These are phyloP conservation scores for Vigna radiata DNA, from an alignment of 306 rosid species.

Conservation along the genomic window DNA sequence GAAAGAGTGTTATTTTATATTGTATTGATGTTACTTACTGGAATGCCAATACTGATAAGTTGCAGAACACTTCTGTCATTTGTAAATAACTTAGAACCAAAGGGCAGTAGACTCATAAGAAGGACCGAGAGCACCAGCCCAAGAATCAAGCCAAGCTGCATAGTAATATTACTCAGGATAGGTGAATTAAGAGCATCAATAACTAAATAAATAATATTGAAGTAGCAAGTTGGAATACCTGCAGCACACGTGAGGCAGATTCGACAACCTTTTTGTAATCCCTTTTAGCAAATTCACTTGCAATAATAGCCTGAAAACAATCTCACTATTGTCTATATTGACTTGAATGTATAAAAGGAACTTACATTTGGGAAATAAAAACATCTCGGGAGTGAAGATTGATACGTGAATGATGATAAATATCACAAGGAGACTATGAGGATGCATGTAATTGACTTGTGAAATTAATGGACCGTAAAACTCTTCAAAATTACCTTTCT, in stretches of 20 bases:
- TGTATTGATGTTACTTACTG: conserved; percentile 61
- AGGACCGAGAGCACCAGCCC: conserved; percentile 66
- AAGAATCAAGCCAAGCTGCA: conserved; percentile 82
- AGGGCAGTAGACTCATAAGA: conserved; percentile 60
- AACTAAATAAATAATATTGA: conserved; percentile 2
- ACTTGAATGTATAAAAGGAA: conserved; percentile 10
- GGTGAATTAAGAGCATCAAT: conserved; percentile 3
- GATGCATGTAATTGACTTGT: background rate
- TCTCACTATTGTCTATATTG: conserved; percentile 6
- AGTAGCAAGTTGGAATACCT: conserved; percentile 48
- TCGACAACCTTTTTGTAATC: conserved; percentile 65
- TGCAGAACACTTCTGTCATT: conserved; percentile 61
- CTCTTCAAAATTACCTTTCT: too few relatives aligned
- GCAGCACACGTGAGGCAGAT: conserved; percentile 81
- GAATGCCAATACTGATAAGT: conserved; percentile 71
- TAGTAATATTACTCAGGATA: conserved; percentile 5
- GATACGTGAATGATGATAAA: background rate
- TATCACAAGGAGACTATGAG: background rate
- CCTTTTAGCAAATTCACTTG: conserved; percentile 72
- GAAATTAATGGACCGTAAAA: too few relatives aligned
- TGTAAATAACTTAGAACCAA: conserved; percentile 79
- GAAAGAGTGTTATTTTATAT: background rate
- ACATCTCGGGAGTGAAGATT: background rate
- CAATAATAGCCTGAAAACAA: conserved; percentile 75
- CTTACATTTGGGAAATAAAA: conserved; percentile 23